Percentiles rank a stretch among this genome's conserved stretches.
Conservation (phyloP, 2,329 filamentous ascomycete genomes). For the Bisporella sp. region DNA sequence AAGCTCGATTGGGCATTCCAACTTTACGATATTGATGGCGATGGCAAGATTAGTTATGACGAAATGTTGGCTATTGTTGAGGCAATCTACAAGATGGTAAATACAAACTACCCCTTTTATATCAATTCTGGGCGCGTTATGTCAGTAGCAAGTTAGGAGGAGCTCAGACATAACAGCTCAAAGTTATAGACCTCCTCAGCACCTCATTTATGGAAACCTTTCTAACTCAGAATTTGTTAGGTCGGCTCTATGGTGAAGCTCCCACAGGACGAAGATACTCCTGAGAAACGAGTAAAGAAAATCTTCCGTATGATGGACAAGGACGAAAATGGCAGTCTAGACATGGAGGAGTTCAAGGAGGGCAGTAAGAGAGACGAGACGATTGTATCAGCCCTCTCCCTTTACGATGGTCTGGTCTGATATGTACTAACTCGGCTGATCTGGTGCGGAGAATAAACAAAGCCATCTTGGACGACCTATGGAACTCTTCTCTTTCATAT, state of each 20-base stretch:
- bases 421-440: neutral
- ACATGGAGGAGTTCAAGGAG: constrained; percentile 98
- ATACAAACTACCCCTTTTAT: constrained; percentile 7
- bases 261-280: constrained; percentile 96
- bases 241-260: constrained; percentile 99
- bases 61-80: constrained; percentile 99
- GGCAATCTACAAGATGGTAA: constrained; percentile 99
- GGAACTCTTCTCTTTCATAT: too few species aligned
- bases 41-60: constrained; percentile 98
- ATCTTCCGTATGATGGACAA: constrained; percentile 99
- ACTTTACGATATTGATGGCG: constrained; percentile 97
- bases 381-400: constrained; percentile 90
- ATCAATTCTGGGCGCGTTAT: neutral
- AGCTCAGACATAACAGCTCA: too few species aligned
- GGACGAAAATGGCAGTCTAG: constrained; percentile 94
- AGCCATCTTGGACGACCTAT: too few species aligned
- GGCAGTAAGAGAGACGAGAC: constrained; percentile 98
- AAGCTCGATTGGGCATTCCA: constrained; percentile 99
- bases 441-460: too few species aligned
- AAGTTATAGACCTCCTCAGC: too few species aligned
- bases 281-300: constrained; percentile 95
- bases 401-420: constrained; percentile 93
- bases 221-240: constrained; percentile 37
- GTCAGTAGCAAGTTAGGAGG: too few species aligned
- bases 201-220: neutral